Evolutionary conservation across 2,329 filamentous ascomycete genomes (phyloP).

Genomic region (Alternaria sp.): DNA sequence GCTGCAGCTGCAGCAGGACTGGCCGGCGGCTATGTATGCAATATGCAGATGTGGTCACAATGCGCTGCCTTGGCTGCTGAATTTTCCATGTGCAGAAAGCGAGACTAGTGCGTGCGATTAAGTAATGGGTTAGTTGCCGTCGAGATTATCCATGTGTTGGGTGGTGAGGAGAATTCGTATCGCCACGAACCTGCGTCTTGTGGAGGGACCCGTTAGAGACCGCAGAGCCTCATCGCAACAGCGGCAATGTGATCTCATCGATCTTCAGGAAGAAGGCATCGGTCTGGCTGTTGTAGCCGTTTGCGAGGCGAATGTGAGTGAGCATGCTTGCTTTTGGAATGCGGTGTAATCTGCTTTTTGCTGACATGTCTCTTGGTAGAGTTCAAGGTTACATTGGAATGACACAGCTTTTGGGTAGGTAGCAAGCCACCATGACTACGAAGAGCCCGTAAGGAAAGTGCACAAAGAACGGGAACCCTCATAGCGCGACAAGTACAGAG

Average conservation of each 20-base stretch:
- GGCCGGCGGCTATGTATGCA: constrained; percentile 34
- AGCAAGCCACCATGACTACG: constrained; percentile 12
- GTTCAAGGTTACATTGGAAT: background rate
- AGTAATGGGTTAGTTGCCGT: constrained; percentile 2
- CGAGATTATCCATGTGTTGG: background rate
- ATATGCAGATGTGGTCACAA: constrained; percentile 31
- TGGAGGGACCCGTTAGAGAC: background rate
- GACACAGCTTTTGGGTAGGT: constrained; percentile 17
- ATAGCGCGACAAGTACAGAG: constrained; percentile 35
- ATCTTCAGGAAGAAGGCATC: background rate
- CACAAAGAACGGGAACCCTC: constrained; percentile 28
- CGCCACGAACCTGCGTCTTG: background rate
- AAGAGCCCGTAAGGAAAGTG: constrained; percentile 22
- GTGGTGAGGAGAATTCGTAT: background rate
- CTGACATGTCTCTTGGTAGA: background rate
- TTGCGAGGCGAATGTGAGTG: background rate
- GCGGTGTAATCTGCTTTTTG: background rate
- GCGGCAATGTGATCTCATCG: background rate
- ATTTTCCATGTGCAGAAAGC: constrained; percentile 5
- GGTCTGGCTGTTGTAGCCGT: background rate
- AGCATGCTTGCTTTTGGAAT: background rate
- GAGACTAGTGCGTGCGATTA: constrained; percentile 3
- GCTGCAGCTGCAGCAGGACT: constrained; percentile 23
- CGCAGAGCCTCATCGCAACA: constrained; percentile 8
- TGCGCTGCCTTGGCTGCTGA: constrained; percentile 23